Base-by-base conservation (phyloP, 257 asterid genomes). In the Apocynum venetum region DNA sequence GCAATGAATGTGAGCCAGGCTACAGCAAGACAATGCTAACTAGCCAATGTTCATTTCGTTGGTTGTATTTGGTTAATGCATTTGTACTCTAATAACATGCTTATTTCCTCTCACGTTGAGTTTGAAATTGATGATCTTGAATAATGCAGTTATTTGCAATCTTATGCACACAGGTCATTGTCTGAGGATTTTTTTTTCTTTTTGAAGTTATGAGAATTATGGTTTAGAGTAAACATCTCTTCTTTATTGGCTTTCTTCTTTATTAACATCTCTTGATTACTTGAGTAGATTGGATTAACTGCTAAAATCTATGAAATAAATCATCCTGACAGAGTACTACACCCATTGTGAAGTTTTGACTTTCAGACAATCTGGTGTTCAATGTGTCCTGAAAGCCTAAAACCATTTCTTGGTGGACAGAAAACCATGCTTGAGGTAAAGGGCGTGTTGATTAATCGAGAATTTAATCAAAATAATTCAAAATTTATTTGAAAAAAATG, bases 91-190 rank as follows among this genome's bases (percentile, higher is more conserved):
- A 40, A 25, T 46, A 8, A 1, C 20, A 11, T 35, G 19, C 13
- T 43, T 40, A 6, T 15, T 13, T 15, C 19, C 31, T 25, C 31
- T 40, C 0, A 3, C 25, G 13, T 53, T 73, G 43, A 73, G 68
- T 73, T 56, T 56, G 52, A n/a, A 17, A 56, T 49, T 25, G 47
- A 31, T 71, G 63, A 48, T 71, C 53, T 73, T 38, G 77, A 63
- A 56, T 41, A 20, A 20, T 40, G 55, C 41, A 40, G 68, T 38
- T 57, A 13, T 14, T 41, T 66, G 77, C 25, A 10, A 14, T 38
- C 20, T 55, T n/a, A 19, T 55, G 15, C 38, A 5, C 11, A 56
- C 40, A 19, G 56, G 5, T 57, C 55, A 9, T 43, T 25, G 2
- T 46, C 40, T 41, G 48, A 55, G 64, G 77, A 55, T 73, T 53